These are phyloP conservation scores for Metschnikowia santaceciliae DNA, from an alignment of 805 yeast genomes.

Conservation along the genomic window DNA sequence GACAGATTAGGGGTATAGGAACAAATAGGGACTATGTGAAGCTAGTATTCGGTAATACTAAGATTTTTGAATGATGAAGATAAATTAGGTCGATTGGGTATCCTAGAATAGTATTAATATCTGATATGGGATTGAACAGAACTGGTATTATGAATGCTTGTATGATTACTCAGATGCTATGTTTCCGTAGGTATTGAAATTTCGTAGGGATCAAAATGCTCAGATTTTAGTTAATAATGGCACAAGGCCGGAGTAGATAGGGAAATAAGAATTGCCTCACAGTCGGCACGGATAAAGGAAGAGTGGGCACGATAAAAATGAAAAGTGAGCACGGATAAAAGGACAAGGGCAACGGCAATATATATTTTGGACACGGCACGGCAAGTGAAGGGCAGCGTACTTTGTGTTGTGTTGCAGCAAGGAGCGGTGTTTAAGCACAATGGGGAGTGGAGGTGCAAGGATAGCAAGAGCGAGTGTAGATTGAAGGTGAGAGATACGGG, in stretches of 20 bases:
- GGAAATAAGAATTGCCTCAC: neutral
- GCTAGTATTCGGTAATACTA: too few species aligned
- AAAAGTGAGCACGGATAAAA: too few species aligned
- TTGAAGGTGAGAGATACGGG: constrained; percentile 1
- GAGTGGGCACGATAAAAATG: neutral
- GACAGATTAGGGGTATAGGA: neutral
- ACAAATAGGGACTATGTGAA: too few species aligned
- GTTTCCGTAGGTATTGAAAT: too few species aligned
- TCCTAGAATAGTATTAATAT: too few species aligned
- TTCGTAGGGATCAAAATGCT: too few species aligned
- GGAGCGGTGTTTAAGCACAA: neutral
- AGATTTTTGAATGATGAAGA: too few species aligned
- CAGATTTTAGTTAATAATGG: neutral
- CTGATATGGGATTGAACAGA: too few species aligned
- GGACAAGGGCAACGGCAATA: neutral
- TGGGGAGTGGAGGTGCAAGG: neutral
- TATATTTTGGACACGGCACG: neutral
- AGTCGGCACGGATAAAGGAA: neutral
- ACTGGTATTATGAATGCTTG: too few species aligned
- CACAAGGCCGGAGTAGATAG: neutral
- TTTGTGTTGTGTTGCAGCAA: neutral
- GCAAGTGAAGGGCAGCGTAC: neutral
- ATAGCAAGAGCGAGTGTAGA: neutral
- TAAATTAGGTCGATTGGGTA: too few species aligned
- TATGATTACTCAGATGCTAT: too few species aligned